Percentiles rank a stretch among this genome's conserved stretches.
Conservation (phyloP, 2,329 filamentous ascomycete genomes). For the Seiridium cupressi region DNA sequence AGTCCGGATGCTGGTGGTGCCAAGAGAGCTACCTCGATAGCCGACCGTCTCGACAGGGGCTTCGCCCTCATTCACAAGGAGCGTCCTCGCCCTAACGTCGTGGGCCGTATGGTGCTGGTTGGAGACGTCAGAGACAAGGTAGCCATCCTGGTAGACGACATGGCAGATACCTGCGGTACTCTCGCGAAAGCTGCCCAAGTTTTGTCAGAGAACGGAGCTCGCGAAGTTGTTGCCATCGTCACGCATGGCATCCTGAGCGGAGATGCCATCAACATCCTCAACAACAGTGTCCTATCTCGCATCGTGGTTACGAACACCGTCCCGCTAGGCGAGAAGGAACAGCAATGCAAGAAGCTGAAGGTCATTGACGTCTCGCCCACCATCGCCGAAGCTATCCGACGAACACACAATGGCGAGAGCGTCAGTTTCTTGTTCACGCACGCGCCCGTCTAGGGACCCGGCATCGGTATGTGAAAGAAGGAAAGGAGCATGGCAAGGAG, state of each 20-base stretch:
- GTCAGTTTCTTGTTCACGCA: slow-evolving; percentile 38
- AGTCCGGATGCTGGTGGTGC: slow-evolving; percentile 93
- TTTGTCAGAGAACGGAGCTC: slow-evolving; percentile 81
- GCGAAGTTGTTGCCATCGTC: slow-evolving; percentile 89
- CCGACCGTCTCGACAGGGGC: slow-evolving; percentile 83
- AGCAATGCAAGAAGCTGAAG: slow-evolving; percentile 65
- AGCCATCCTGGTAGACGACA: slow-evolving; percentile 95
- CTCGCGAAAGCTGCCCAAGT: slow-evolving; percentile 79
- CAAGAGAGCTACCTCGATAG: slow-evolving; percentile 91
- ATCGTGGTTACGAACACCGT: slow-evolving; percentile 80
- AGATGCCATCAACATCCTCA: slow-evolving; percentile 71
- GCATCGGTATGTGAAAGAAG: neutral
- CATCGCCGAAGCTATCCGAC: slow-evolving; percentile 55
- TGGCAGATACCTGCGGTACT: slow-evolving; percentile 95
- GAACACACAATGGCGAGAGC: slow-evolving; percentile 59
- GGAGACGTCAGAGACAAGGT: slow-evolving; percentile 89
- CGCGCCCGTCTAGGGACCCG: slow-evolving; percentile 19
- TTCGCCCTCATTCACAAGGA: slow-evolving; percentile 98
- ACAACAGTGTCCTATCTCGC: slow-evolving; percentile 65
- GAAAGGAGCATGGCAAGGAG: neutral
- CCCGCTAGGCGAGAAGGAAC: slow-evolving; percentile 72
- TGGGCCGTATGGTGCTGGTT: slow-evolving; percentile 92
- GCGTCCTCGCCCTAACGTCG: slow-evolving; percentile 80
- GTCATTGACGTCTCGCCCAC: slow-evolving; percentile 80
- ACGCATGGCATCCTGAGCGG: slow-evolving; percentile 79